Evolutionary conservation across 108 stramenopile genomes (phyloP), one percentile per base, ranked within the genome.

Genomic region (Fistulifera pelliculosa): DNA sequence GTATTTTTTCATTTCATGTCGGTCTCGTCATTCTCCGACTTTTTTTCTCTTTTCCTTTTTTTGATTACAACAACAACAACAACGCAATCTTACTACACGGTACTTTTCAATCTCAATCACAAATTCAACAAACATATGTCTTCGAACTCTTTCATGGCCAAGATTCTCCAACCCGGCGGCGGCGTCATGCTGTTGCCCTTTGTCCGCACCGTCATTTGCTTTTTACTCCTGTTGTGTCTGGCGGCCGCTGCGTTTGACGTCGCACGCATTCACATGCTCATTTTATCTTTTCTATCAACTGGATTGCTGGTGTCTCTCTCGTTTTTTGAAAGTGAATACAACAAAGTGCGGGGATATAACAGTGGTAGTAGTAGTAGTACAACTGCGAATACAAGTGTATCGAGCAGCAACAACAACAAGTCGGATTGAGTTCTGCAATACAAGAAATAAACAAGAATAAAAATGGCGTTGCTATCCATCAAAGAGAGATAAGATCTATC

Each of bases 181-280:
- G 90, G 84, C 7, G 73, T 92, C 44, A 74, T 83, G 50, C 77
- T 92, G 19, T 69, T 92, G 49, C 90, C 90, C 24, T 87, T 86
- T 52, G 87, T 92, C 39, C 69, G 82, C 14, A 51, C 60, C 61
- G 80, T 85, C 56, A 85, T 92, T 69, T 51, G 49, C 11, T n/a
- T 68, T 8, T 41, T 92, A 50, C 57, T 92, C 16, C 50, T 85
- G 13, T 57, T 82, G 64, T 77, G 74, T 38, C 59, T 79, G 21
- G 41, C 55, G 3, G 71, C 65, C 7, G 80, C 80, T 54, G 47
- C 77, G 21, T 67, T 65, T 12, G 85, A 75, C 21, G 71, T 92
- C 12, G 90, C 90, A 22, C 68, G 90, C 21, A 74, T 92, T 57
- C 90, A 92, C 38, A 92, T 92, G 90, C 83, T 71, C 15, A 73